A percentile compares a stretch with the other conserved stretches of the same genome.
phyloP scores from a whole-genome alignment of 768 basidiomycete genomes.

The Boletus subparvulus region DNA sequence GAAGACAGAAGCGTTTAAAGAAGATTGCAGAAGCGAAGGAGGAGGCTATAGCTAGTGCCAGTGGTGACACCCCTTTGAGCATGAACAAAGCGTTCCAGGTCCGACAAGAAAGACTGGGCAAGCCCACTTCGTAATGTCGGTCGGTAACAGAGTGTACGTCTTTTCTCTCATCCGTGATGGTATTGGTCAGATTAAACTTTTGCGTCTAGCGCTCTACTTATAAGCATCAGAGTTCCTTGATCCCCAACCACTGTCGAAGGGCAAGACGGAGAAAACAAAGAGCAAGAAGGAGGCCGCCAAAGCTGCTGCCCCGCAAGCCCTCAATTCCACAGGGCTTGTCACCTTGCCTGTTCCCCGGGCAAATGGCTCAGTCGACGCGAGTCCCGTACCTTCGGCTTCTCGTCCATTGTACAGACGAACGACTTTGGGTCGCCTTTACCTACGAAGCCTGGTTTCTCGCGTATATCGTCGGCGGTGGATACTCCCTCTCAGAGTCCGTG shows the following conservation, averaged over 20 bases:
- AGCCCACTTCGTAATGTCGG: conserved; percentile 93
- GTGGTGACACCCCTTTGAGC: conserved; percentile 89
- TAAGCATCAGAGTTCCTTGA: conserved; percentile 81
- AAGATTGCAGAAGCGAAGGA: conserved; percentile 97
- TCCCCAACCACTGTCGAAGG: conserved; percentile 75
- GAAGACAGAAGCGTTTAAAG: conserved; percentile 95
- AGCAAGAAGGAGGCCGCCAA: conserved; percentile 74
- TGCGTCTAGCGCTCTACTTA: conserved; percentile 68
- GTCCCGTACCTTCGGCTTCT: conserved; percentile 45
- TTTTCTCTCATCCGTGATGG: not conserved
- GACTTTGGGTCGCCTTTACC: conserved; percentile 63
- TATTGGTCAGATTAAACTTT: conserved; percentile 1
- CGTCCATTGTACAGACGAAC: conserved; percentile 25
- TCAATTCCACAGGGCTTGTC: conserved; percentile 64
- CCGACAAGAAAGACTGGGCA: conserved; percentile 90
- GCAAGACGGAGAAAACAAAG: conserved; percentile 79
- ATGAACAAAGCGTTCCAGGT: conserved; percentile 94
- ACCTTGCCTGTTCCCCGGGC: conserved; percentile 62
- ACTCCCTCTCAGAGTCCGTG: conserved; percentile 50
- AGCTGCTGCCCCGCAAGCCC: conserved; percentile 41
- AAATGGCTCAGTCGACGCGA: conserved; percentile 39
- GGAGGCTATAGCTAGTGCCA: conserved; percentile 82
- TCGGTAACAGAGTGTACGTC: conserved; percentile 86
- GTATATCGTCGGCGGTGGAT: conserved; percentile 58
- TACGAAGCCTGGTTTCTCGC: conserved; percentile 67